Evolutionary conservation across 805 yeast genomes (phyloP).

Genomic region (Nakazawaea ambrosiae): DNA sequence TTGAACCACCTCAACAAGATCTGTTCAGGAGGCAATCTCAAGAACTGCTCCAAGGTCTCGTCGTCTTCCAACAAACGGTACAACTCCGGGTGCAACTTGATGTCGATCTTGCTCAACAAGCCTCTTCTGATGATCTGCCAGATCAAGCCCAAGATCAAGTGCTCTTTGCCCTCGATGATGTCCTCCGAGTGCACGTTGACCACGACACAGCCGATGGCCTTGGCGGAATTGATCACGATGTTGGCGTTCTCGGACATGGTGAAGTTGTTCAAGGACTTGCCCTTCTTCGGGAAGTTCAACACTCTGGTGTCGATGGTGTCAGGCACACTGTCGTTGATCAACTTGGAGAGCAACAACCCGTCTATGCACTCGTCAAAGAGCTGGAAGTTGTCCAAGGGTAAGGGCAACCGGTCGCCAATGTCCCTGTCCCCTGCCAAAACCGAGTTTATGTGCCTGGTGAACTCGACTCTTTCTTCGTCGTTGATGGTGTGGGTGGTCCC

Average conservation of each 20-base stretch:
- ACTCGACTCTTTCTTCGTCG: conserved; percentile 94
- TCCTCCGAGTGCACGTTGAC: conserved; percentile 97
- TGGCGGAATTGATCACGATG: conserved; percentile 95
- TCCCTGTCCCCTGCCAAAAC: conserved; percentile 86
- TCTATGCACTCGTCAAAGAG: conserved; percentile 95
- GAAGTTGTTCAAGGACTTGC: conserved; percentile 81
- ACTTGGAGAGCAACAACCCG: conserved; percentile 85
- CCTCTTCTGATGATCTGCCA: conserved; percentile 99
- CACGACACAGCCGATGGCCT: conserved; percentile 97
- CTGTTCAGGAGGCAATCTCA: conserved; percentile 96
- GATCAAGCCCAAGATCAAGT: conserved; percentile 81
- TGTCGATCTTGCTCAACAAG: conserved; percentile 87
- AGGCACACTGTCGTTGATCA: conserved; percentile 96
- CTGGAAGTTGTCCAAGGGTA: conserved; percentile 91
- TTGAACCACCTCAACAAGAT: conserved; percentile 96
- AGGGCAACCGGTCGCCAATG: conserved; percentile 79
- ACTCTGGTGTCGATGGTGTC: conserved; percentile 98
- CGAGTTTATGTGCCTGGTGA: conserved; percentile 91
- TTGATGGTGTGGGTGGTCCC: conserved; percentile 95
- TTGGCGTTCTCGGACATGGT: conserved; percentile 96
- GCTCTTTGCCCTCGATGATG: conserved; percentile 90
- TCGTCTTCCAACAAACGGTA: conserved; percentile 93
- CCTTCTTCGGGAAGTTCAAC: conserved; percentile 76
- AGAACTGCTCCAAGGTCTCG: conserved; percentile 93
- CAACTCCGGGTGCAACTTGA: conserved; percentile 92